Conservation (phyloP, 768 basidiomycete species). For the Mycena polygramma region DNA sequence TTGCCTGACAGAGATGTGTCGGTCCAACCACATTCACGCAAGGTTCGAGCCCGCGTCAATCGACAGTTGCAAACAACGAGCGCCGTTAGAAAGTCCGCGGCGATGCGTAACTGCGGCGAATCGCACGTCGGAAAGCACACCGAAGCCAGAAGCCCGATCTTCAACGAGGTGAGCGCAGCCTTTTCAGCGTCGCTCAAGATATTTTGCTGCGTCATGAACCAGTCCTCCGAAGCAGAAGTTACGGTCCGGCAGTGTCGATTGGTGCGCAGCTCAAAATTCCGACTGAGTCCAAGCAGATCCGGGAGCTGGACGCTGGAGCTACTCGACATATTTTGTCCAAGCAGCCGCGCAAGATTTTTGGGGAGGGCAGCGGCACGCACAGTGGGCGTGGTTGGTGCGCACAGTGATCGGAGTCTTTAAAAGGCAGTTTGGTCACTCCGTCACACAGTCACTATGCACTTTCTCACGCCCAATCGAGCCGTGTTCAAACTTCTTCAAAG, state of each 20-base stretch:
- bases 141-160: constrained; percentile 66
- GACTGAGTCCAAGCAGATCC: constrained; percentile 51
- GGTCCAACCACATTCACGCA: constrained; percentile 39
- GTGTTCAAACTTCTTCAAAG: no score
- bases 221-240: constrained; percentile 50
- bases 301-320: constrained; percentile 57
- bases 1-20: constrained; percentile 42
- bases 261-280: constrained; percentile 52
- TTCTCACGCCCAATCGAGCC: no score
- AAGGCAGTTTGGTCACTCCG: no score
- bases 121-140: constrained; percentile 73
- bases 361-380: no score
- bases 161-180: constrained; percentile 44
- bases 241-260: constrained; percentile 53
- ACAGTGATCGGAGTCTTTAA: no score
- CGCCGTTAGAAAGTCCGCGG: constrained; percentile 64
- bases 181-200: constrained; percentile 47
- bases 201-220: constrained; percentile 42
- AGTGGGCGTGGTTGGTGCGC: no score
- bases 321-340: constrained; percentile 17
- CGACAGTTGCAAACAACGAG: constrained; percentile 54
- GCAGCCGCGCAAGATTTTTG: no score
- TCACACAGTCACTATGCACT: no score
- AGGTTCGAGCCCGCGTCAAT: constrained; percentile 34
- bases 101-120: constrained; percentile 64